phyloP scores from a whole-genome alignment of 495 filamentous ascomycete species.

The Lophium mytilinum region DNA sequence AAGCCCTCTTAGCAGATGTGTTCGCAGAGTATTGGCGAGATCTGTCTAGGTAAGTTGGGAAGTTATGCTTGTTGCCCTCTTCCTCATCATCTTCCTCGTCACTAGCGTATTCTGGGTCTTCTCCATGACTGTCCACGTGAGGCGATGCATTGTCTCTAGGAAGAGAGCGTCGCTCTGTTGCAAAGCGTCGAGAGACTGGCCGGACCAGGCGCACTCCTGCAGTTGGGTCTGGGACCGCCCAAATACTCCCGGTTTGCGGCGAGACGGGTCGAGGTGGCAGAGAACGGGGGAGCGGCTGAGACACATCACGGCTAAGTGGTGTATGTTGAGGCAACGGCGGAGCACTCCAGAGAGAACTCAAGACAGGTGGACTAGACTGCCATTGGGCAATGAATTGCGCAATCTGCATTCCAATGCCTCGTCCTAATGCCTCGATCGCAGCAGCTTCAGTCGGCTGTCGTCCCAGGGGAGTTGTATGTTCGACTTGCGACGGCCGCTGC shows the following conservation, averaged over 20 bases:
- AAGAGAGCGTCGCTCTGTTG: not conserved
- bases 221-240: not conserved
- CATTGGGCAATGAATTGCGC: slow-evolving; percentile 5
- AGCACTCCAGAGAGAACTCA: not conserved
- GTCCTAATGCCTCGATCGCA: slow-evolving; percentile 1
- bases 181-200: not conserved
- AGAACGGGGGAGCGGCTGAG: not conserved
- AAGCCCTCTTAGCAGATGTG: not conserved
- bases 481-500: too few relatives aligned
- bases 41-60: not conserved
- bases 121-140: not conserved
- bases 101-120: not conserved
- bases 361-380: not conserved
- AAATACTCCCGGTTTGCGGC: not conserved
- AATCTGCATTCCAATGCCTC: slow-evolving; percentile 3
- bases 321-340: not conserved
- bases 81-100: not conserved
- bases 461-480: too few relatives aligned
- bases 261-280: not conserved
- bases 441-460: not conserved
- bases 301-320: not conserved
- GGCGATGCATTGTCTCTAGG: not conserved
- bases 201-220: not conserved
- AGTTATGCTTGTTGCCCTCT: not conserved
- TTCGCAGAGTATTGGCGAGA: not conserved